Evolutionary conservation across 2,329 filamentous ascomycete genomes (phyloP).

Genomic region (Phyllosticta citribraziliensis): DNA sequence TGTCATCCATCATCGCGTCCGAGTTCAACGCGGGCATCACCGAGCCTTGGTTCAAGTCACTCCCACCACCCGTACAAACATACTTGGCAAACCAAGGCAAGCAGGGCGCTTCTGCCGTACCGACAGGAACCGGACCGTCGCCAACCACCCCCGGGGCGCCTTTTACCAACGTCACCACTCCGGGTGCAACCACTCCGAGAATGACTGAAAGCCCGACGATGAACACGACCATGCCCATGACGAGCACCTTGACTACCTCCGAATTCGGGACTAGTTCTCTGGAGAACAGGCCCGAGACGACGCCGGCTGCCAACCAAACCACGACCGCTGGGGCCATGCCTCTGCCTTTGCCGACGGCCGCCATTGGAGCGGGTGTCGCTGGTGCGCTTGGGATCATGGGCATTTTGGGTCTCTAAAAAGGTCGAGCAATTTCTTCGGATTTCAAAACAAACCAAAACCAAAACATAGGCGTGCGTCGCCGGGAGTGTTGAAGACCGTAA

Average conservation of each 20-base stretch:
- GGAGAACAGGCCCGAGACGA: conserved; percentile 2
- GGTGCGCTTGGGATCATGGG: conserved; percentile 33
- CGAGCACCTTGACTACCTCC: conserved; percentile 15
- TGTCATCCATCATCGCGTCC: conserved; percentile 32
- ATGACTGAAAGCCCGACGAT: conserved; percentile 15
- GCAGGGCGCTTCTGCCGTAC: not conserved
- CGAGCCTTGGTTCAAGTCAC: conserved; percentile 36
- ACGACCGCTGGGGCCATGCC: conserved; percentile 13
- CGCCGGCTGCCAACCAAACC: not conserved
- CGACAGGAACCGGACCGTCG: not conserved
- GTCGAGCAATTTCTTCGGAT: not conserved
- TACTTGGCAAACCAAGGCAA: conserved; percentile 22
- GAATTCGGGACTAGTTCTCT: conserved; percentile 17
- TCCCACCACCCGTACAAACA: conserved; percentile 36
- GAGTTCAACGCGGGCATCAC: conserved; percentile 34
- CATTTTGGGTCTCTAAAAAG: conserved; percentile 31
- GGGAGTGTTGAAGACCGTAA: not conserved
- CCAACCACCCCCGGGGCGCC: not conserved
- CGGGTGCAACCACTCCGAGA: conserved; percentile 11
- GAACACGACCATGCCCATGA: conserved; percentile 13
- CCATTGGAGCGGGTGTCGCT: conserved; percentile 30
- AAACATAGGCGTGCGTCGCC: not conserved
- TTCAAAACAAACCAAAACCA: not conserved
- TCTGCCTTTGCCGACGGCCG: conserved; percentile 19
- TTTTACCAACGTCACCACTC: conserved; percentile 8